phyloP scores from a whole-genome alignment of 805 yeast species.

The Phaffomyces opuntiae region DNA sequence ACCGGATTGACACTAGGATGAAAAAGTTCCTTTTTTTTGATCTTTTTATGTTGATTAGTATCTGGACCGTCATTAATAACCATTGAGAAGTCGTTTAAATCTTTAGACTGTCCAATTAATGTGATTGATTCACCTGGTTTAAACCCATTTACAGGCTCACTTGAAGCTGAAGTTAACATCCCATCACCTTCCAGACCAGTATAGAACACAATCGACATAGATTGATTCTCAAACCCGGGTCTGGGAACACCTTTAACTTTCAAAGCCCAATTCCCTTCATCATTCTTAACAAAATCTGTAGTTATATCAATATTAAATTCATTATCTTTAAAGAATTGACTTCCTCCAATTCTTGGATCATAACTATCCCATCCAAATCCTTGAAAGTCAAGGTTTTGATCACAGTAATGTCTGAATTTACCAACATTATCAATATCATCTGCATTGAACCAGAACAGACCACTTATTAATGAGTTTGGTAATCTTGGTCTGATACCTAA shows the following conservation, averaged over 20 bases:
- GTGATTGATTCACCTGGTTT: constrained; percentile 29
- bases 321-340: constrained; percentile 63
- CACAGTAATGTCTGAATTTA: constrained; percentile 65
- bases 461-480: constrained; percentile 69
- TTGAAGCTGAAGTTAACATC: constrained; percentile 34
- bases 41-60: constrained; percentile 36
- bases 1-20: constrained; percentile 48
- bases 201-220: constrained; percentile 69
- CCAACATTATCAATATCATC: constrained; percentile 48
- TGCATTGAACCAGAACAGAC: constrained; percentile 82
- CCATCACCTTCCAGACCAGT: constrained; percentile 66
- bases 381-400: constrained; percentile 60
- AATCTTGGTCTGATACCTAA: constrained; percentile 79
- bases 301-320: constrained; percentile 56
- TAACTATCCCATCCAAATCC: constrained; percentile 82
- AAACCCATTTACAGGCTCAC: constrained; percentile 22
- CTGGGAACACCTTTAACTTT: constrained; percentile 62
- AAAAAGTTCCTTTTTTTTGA: constrained; percentile 22
- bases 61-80: constrained; percentile 50
- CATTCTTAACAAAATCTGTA: constrained; percentile 69
- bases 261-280: constrained; percentile 75
- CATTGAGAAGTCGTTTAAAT: constrained; percentile 61
- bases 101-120: constrained; percentile 49
- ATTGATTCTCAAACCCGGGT: constrained; percentile 37
- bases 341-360: constrained; percentile 86